Conservation (phyloP, 805 yeast species). For the Candida koratica region DNA sequence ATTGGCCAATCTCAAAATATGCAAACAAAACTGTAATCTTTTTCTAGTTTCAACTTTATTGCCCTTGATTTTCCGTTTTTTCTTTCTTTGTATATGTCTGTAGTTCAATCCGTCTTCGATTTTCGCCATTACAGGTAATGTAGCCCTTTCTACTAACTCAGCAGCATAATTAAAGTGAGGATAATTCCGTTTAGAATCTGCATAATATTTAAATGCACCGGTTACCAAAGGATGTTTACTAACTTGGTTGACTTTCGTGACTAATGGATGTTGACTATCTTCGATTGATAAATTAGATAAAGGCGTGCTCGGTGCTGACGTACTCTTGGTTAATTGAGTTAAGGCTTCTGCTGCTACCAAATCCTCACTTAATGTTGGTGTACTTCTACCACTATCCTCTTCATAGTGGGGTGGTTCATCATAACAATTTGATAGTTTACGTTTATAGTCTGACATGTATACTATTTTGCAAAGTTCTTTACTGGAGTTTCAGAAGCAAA, state of each 20-base stretch:
- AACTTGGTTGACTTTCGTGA: conserved; percentile 35
- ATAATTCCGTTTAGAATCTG: conserved; percentile 42
- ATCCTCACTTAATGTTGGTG: conserved; percentile 11
- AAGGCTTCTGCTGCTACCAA: conserved; percentile 35
- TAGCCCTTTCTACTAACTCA: conserved; percentile 54
- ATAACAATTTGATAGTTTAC: conserved; percentile 9
- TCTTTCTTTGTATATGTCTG: conserved; percentile 22
- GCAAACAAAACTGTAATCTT: conserved; percentile 72
- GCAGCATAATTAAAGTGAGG: conserved; percentile 58
- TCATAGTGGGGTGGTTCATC: conserved; percentile 14
- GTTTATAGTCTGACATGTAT: conserved; percentile 9
- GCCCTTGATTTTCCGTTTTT: conserved; percentile 14
- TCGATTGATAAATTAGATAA: conserved; percentile 10
- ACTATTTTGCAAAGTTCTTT: not conserved
- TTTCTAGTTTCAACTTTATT: conserved; percentile 57
- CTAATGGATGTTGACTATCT: conserved; percentile 32
- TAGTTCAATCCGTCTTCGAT: conserved; percentile 44
- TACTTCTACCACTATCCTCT: conserved; percentile 6
- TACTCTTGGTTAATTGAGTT: conserved; percentile 28
- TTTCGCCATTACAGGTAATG: conserved; percentile 49
- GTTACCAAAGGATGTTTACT: conserved; percentile 41
- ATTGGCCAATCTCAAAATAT: conserved; percentile 76
- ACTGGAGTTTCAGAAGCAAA: not conserved
- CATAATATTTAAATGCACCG: conserved; percentile 47
- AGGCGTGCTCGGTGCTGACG: conserved; percentile 14